Conservation (phyloP, 2,329 filamentous ascomycete genomes). For the Curvularia hawaiiensis region DNA sequence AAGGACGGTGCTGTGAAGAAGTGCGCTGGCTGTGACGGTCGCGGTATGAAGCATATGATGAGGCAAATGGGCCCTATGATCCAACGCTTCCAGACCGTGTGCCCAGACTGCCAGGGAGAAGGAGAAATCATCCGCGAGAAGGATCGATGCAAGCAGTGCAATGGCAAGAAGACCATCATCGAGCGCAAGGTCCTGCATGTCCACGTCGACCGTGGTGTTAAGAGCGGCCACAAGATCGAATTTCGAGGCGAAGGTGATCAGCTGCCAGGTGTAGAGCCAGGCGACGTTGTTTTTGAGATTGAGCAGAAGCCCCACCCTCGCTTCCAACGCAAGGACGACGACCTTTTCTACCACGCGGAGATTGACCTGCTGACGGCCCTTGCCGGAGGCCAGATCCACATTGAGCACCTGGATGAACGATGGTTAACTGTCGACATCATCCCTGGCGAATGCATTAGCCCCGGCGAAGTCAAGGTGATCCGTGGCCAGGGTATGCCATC, state of each 20-base stretch:
- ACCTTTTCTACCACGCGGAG: conserved; percentile 92
- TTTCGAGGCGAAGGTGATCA: conserved; percentile 98
- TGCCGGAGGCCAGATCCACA: conserved; percentile 85
- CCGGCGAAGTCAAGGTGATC: conserved; percentile 90
- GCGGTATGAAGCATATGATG: conserved; percentile 99
- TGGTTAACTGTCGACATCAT: conserved; percentile 94
- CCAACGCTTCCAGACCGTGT: conserved; percentile 98
- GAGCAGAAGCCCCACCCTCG: conserved; percentile 97
- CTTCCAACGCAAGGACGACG: conserved; percentile 95
- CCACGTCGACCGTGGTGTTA: conserved; percentile 93
- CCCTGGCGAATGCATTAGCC: conserved; percentile 92
- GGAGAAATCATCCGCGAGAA: conserved; percentile 96
- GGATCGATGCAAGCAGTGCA: conserved; percentile 96
- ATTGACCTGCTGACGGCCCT: conserved; percentile 95
- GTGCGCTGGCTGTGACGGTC: conserved; percentile 87
- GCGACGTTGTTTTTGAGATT: conserved; percentile 98
- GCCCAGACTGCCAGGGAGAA: conserved; percentile 96
- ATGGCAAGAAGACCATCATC: conserved; percentile 96
- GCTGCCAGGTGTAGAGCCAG: conserved; percentile 87
- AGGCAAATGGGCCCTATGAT: conserved; percentile 99
- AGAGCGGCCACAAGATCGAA: conserved; percentile 93
- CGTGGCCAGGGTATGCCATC: conserved; percentile 98
- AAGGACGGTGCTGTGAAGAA: conserved; percentile 98
- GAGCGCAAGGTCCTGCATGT: conserved; percentile 99
- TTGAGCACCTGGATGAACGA: conserved; percentile 96